Conservation (phyloP, 257 asterid species). For the Galeopsis tetrahit region DNA sequence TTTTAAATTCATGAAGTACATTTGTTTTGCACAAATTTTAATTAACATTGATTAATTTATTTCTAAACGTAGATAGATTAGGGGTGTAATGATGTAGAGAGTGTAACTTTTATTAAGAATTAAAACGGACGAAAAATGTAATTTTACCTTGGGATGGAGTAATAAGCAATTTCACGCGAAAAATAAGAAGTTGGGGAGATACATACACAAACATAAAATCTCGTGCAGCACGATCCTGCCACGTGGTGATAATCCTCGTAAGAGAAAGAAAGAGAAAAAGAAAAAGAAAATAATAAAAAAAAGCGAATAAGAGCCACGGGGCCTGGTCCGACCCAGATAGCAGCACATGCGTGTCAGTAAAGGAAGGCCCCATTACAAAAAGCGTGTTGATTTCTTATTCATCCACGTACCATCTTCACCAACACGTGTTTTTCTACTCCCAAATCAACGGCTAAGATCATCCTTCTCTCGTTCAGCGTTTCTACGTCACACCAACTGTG, state of each 20-base stretch:
- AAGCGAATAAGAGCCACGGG: conserved; percentile 42
- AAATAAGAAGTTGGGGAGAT: no score
- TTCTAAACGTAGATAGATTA: no score
- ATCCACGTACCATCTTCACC: conserved; percentile 55
- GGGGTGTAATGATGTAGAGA: no score
- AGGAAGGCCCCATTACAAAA: conserved; percentile 30
- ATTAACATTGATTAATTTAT: no score
- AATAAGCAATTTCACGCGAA: no score
- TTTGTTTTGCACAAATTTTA: no score
- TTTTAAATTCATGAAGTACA: no score
- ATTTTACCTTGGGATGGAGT: no score
- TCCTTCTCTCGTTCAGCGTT: conserved; percentile 40
- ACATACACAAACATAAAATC: conserved; percentile 33
- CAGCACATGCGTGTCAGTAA: conserved; percentile 72
- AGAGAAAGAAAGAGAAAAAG: conserved; percentile 5
- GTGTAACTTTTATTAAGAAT: no score
- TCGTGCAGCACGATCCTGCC: conserved; percentile 61
- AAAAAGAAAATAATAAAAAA: conserved; percentile 20
- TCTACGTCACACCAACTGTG: conserved; percentile 69
- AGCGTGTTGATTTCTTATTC: conserved; percentile 47
- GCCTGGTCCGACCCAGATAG: conserved; percentile 40
- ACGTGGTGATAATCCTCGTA: conserved; percentile 58
- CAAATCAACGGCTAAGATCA: conserved; percentile 40
- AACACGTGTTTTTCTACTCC: conserved; percentile 53
- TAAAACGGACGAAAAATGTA: no score